Evolutionary conservation across 148 eudicot genomes (phyloP).

Genomic region (Fagopyrum homotropicum): DNA sequence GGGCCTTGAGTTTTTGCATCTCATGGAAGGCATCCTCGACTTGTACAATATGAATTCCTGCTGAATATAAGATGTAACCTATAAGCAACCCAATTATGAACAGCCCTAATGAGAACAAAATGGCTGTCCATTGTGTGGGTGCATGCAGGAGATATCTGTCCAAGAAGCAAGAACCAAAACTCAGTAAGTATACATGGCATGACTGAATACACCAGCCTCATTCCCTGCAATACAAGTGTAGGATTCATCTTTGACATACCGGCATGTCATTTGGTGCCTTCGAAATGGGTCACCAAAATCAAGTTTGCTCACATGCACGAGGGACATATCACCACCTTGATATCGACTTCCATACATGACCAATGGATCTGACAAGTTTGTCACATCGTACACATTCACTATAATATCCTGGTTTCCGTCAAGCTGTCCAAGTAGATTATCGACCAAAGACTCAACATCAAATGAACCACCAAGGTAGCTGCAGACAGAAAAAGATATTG

Average conservation of each 20-base stretch:
- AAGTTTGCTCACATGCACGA: slow-evolving; percentile 40
- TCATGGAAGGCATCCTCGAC: slow-evolving; percentile 53
- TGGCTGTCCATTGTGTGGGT: slow-evolving; percentile 42
- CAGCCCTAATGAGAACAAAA: slow-evolving; percentile 23
- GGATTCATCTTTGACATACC: slow-evolving; percentile 26
- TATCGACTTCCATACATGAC: slow-evolving; percentile 52
- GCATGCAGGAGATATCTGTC: slow-evolving; percentile 56
- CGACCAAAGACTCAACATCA: slow-evolving; percentile 73
- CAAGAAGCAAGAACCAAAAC: not conserved
- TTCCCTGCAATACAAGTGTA: not conserved
- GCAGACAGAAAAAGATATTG: slow-evolving; percentile 9
- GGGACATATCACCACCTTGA: slow-evolving; percentile 51
- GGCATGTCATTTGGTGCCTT: slow-evolving; percentile 59
- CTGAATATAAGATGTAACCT: slow-evolving; percentile 38
- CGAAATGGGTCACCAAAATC: slow-evolving; percentile 79
- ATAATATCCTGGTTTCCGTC: slow-evolving; percentile 50
- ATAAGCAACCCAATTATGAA: slow-evolving; percentile 33
- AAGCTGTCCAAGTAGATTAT: slow-evolving; percentile 67
- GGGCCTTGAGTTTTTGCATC: slow-evolving; percentile 49
- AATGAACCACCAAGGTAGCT: slow-evolving; percentile 76
- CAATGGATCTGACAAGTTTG: slow-evolving; percentile 55
- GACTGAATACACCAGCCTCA: not conserved
- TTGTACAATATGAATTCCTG: slow-evolving; percentile 43
- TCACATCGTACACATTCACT: slow-evolving; percentile 61
- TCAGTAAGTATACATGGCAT: not conserved